Base-by-base conservation (phyloP, 176 grass and related monocot genomes). In the Carex myosuroides region DNA sequence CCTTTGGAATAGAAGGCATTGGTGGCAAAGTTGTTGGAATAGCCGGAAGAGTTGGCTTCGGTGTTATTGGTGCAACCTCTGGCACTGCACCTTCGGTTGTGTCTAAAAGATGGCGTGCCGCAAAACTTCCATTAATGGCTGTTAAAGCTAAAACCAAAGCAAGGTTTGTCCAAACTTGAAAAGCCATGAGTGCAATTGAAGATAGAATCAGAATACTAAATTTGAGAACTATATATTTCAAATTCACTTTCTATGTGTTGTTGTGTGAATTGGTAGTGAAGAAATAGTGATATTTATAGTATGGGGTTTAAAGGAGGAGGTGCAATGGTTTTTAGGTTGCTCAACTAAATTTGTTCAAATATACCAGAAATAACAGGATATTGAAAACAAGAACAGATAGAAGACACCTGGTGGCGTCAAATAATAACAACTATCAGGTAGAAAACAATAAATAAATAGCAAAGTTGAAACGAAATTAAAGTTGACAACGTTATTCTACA, bases 1-100 rank as follows among this genome's bases (percentile, higher is more conserved):
- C 84, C 29, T 84, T 85, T 14, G 89, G 87, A 16, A 91, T 87
- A 50, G 76, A 66, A 35, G 92, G 87, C 14, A 89, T 68, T 54
- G 92, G 41, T 55, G 85, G 13, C 58, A 88, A 87, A 65, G 88
- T 69, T 44, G 60, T 85, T 46, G 89, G 85, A 81, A 87, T 72
- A 62, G 83, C 64, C 0, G 92, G 92, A 91, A 81, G 64, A 63
- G 79, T 63, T 1, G 79, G 79, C 60, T 63, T 41, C 3, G 33
- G 57, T 0, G n/a, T 81, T 39, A 33, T 61, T 14, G 58, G 79
- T 42, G 57, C 16, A 17, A 57, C 30, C 32, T 62, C 32, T 39
- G 79, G 79, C 24, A 33, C 33, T 22, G 79, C 33, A n/a, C 41
- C 70, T 13, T 64, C 17, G 0, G 79, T 22, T 0, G 33, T 60